Conservation (phyloP, 768 basidiomycete genomes). For the Tephrocybe sp. region DNA sequence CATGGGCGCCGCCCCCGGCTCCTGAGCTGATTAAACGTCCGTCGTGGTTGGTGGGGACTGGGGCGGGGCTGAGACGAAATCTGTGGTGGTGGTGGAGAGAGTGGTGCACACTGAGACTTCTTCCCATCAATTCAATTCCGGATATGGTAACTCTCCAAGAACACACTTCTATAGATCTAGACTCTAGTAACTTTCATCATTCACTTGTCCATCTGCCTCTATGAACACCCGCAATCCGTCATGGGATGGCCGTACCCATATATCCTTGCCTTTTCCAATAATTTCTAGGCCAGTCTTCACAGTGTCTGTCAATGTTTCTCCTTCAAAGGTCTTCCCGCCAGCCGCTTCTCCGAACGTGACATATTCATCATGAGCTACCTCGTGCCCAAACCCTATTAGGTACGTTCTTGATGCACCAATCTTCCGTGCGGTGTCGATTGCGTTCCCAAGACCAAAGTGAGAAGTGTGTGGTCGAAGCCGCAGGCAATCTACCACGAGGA, state of each 20-base stretch:
- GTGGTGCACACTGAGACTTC: constrained; percentile 14
- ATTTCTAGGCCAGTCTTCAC: constrained; percentile 43
- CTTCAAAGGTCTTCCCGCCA: constrained; percentile 33
- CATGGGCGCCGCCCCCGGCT: constrained; percentile 40
- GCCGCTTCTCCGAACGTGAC: constrained; percentile 57
- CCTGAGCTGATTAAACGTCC: constrained; percentile 7
- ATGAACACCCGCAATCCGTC: constrained; percentile 68
- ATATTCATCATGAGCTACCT: constrained; percentile 77
- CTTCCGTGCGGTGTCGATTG: constrained; percentile 52
- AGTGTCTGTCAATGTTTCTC: constrained; percentile 24
- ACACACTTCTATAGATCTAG: not conserved
- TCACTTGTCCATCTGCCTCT: constrained; percentile 34
- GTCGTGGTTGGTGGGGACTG: constrained; percentile 10
- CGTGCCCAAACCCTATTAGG: constrained; percentile 72
- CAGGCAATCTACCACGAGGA: constrained; percentile 78
- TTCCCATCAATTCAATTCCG: constrained; percentile 7
- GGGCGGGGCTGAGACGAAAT: constrained; percentile 3
- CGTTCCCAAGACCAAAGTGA: constrained; percentile 72
- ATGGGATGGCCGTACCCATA: constrained; percentile 72
- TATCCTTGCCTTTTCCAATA: constrained; percentile 42
- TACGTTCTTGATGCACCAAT: constrained; percentile 66
- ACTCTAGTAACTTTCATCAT: constrained; percentile 50
- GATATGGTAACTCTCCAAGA: constrained; percentile 1
- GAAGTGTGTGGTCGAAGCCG: constrained; percentile 65
- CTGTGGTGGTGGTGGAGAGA: constrained; percentile 6